phyloP scores from a whole-genome alignment of 2,329 filamentous ascomycete genomes.

The Alternaria metachromatica region DNA sequence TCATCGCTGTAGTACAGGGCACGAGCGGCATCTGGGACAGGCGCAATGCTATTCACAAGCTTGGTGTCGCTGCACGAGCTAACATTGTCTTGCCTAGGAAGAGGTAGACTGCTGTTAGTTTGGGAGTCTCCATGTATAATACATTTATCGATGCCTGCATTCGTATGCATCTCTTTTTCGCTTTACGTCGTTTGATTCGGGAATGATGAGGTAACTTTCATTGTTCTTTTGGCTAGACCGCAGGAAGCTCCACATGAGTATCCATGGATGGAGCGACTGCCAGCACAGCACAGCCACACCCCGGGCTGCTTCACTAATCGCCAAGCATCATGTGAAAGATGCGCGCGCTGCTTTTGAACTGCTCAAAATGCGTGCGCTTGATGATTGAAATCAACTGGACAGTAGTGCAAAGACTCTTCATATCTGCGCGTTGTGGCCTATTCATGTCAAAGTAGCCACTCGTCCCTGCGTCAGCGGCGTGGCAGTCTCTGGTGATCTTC shows the following conservation, averaged over 20 bases:
- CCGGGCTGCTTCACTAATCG: slow-evolving; percentile 13
- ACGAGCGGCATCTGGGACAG: slow-evolving; percentile 84
- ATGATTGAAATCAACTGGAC: no score
- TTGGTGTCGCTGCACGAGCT: slow-evolving; percentile 76
- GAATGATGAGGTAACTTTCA: slow-evolving; percentile 3
- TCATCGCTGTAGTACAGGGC: slow-evolving; percentile 87
- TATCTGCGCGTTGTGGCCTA: neutral
- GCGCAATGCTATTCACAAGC: slow-evolving; percentile 78
- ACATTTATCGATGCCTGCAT: neutral
- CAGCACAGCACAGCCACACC: slow-evolving; percentile 26
- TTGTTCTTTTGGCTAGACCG: neutral
- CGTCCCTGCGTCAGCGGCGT: slow-evolving; percentile 9
- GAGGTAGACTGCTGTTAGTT: slow-evolving; percentile 23
- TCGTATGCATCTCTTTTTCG: neutral
- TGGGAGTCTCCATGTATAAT: slow-evolving; percentile 4
- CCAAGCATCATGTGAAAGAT: neutral
- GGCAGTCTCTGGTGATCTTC: slow-evolving; percentile 3
- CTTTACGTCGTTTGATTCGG: neutral
- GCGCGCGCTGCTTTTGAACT: neutral
- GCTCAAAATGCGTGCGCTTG: neutral
- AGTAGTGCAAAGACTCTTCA: neutral
- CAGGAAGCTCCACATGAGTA: slow-evolving; percentile 17
- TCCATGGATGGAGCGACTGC: neutral
- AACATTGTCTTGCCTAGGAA: slow-evolving; percentile 62
- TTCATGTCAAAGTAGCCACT: neutral